These are phyloP conservation scores for Pythium insidiosum DNA, from an alignment of 352 stramenopile species.

Conservation along the genomic window DNA sequence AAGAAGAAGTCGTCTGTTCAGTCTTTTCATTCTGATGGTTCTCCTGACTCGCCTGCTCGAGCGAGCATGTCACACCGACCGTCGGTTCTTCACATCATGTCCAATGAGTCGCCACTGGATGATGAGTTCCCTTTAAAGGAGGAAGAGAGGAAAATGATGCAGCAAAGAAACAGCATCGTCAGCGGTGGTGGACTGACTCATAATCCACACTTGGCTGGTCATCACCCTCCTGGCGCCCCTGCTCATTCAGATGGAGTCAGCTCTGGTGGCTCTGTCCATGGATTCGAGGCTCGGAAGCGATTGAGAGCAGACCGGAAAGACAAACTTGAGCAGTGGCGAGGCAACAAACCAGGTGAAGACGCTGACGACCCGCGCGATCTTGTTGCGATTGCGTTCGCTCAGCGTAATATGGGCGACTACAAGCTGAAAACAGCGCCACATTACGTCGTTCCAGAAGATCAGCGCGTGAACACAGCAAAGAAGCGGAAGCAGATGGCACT, in stretches of 20 bases:
- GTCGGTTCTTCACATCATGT: slow-evolving; percentile 66
- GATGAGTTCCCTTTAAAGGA: slow-evolving; percentile 52
- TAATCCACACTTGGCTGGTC: too few species aligned
- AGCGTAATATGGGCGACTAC: slow-evolving; percentile 89
- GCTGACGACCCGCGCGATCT: slow-evolving; percentile 88
- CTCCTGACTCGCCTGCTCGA: background rate
- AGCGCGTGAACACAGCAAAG: slow-evolving; percentile 85
- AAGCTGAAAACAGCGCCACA: slow-evolving; percentile 83
- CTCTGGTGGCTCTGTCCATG: slow-evolving; percentile 35
- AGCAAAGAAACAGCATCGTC: background rate
- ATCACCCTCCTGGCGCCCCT: slow-evolving; percentile 11
- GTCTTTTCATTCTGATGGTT: too few species aligned
- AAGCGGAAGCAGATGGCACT: slow-evolving; percentile 85
- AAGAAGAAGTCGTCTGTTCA: too few species aligned
- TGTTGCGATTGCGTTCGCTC: slow-evolving; percentile 84
- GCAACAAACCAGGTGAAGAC: slow-evolving; percentile 79
- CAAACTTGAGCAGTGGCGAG: slow-evolving; percentile 46
- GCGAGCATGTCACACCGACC: too few species aligned
- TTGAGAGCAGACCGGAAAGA: slow-evolving; percentile 66
- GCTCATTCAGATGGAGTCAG: background rate
- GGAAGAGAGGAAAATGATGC: slow-evolving; percentile 42
- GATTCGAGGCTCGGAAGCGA: slow-evolving; percentile 77
- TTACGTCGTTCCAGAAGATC: slow-evolving; percentile 87
- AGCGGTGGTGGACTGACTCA: slow-evolving; percentile 1
- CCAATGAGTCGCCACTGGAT: slow-evolving; percentile 32